Percentiles rank a stretch among this genome's conserved stretches.
phyloP scores from a whole-genome alignment of 2,329 filamentous ascomycete species.

The Ceratocystis lukuohia region DNA sequence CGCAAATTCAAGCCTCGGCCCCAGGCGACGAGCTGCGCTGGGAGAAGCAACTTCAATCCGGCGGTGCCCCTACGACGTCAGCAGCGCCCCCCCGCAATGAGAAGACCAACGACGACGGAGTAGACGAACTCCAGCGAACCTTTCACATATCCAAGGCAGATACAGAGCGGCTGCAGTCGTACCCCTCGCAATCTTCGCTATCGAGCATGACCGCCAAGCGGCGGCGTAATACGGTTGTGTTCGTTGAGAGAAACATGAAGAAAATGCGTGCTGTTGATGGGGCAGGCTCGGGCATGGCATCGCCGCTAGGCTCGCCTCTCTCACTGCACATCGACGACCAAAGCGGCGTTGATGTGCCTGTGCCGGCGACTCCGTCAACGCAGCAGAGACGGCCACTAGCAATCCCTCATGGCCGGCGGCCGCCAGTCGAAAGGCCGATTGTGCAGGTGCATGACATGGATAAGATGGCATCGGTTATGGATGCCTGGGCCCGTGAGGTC shows the following conservation, averaged over 20 bases:
- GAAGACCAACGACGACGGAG: conserved; percentile 21
- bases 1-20: conserved; percentile 37
- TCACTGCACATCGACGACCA: conserved; percentile 1
- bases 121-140: conserved; percentile 10
- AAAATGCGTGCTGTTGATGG: conserved; percentile 24
- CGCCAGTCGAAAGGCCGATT: conserved; percentile 26
- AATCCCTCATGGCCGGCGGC: conserved; percentile 24
- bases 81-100: conserved; percentile 23
- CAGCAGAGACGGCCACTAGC: conserved; percentile 16
- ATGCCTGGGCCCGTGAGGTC: conserved; percentile 41
- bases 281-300: neutral
- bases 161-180: conserved; percentile 15
- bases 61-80: neutral
- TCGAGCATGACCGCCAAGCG: conserved; percentile 13
- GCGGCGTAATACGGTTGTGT: conserved; percentile 32
- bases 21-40: conserved; percentile 27
- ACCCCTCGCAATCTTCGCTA: conserved; percentile 7
- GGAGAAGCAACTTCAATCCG: conserved; percentile 11
- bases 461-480: conserved; percentile 41
- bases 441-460: conserved; percentile 34
- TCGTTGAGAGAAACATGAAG: conserved; percentile 40
- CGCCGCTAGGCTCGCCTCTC: neutral
- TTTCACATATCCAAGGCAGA: conserved; percentile 19
- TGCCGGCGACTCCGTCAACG: conserved; percentile 16
- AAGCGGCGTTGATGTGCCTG: conserved; percentile 14